These are phyloP conservation scores for Stephanocyclus meneghinianus DNA, from an alignment of 352 stramenopile genomes.

Conservation along the genomic window DNA sequence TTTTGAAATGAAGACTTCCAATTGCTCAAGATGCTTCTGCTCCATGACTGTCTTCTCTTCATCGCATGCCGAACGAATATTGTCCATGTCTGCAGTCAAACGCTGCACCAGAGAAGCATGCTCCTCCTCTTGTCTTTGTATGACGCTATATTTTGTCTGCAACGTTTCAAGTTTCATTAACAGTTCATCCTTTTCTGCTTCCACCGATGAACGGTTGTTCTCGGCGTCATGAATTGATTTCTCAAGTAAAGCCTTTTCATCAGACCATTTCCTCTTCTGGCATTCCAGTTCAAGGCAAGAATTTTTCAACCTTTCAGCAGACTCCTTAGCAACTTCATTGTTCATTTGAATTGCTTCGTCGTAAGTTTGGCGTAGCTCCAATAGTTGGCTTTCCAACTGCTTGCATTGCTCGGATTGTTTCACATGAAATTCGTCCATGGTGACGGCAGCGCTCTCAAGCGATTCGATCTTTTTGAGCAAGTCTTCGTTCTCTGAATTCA, in stretches of 20 bases:
- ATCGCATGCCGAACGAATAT: not conserved
- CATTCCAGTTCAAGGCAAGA: not conserved
- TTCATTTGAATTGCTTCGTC: constrained; percentile 10
- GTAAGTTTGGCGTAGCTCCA: not conserved
- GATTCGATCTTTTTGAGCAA: constrained; percentile 13
- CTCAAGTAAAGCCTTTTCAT: not conserved
- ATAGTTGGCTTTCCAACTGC: not conserved
- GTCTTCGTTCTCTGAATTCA: constrained; percentile 27
- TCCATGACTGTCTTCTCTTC: not conserved
- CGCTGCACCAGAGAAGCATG: not conserved
- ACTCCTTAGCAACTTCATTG: not conserved
- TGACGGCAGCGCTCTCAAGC: not conserved
- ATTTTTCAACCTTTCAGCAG: not conserved
- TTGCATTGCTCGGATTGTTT: not conserved
- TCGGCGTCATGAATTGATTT: not conserved
- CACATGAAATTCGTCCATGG: not conserved
- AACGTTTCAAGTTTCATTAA: not conserved
- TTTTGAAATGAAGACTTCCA: not conserved
- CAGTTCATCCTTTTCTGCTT: not conserved
- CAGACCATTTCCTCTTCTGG: not conserved
- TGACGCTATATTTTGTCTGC: not conserved
- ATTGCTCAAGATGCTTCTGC: not conserved
- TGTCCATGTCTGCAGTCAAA: not conserved
- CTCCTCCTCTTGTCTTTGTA: not conserved
- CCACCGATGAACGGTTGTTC: not conserved